phyloP scores from a whole-genome alignment of 2,329 filamentous ascomycete species.

The Aspergillus sp. region DNA sequence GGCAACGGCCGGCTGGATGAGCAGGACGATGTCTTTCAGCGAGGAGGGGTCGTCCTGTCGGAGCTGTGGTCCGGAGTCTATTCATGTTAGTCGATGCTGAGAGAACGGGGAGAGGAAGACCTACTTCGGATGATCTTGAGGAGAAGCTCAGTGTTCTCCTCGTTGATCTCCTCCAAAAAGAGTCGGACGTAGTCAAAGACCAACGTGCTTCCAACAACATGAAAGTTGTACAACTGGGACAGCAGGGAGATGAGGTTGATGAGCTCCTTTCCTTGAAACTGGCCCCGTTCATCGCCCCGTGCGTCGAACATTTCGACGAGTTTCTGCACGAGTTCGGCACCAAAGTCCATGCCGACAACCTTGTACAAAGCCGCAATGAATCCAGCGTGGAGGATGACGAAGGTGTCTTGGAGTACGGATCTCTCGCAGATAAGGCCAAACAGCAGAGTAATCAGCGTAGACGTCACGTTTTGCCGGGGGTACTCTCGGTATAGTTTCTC shows the following conservation, averaged over 20 bases:
- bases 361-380: conserved; percentile 88
- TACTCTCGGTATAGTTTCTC: conserved; percentile 81
- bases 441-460: conserved; percentile 72
- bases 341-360: conserved; percentile 82
- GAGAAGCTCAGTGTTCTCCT: conserved; percentile 84
- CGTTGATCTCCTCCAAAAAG: conserved; percentile 71
- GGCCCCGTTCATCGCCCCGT: conserved; percentile 52
- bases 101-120: conserved; percentile 8
- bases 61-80: conserved; percentile 72
- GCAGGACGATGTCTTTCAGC: conserved; percentile 80
- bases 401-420: conserved; percentile 77
- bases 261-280: conserved; percentile 55
- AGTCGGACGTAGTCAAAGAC: conserved; percentile 88
- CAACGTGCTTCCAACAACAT: conserved; percentile 76
- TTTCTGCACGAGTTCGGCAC: conserved; percentile 77
- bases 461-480: conserved; percentile 83
- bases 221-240: conserved; percentile 87
- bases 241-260: conserved; percentile 80
- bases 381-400: conserved; percentile 84
- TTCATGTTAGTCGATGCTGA: conserved; percentile 12
- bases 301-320: conserved; percentile 72
- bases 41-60: conserved; percentile 84
- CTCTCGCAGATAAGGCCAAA: conserved; percentile 76
- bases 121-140: conserved; percentile 73
- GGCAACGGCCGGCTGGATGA: conserved; percentile 70